These are phyloP conservation scores for Brassica carinata DNA, from an alignment of 345 rosid genomes.

Conservation along the genomic window DNA sequence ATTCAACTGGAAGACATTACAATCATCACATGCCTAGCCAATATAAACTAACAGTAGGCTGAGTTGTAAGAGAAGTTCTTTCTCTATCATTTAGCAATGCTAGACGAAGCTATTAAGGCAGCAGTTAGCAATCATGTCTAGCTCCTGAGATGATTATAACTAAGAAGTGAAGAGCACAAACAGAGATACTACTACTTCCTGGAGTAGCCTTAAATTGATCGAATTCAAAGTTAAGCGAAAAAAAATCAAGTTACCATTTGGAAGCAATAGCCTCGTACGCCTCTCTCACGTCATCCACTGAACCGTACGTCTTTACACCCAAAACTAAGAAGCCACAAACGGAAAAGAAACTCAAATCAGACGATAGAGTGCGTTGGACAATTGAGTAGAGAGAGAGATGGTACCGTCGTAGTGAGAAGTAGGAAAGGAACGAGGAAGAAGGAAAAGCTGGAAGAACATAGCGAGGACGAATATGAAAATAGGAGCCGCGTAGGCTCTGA, in stretches of 20 bases:
- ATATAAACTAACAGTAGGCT: constrained; percentile 10
- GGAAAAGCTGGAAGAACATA: constrained; percentile 72
- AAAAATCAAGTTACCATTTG: constrained; percentile 49
- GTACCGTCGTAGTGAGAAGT: constrained; percentile 83
- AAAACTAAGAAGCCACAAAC: constrained; percentile 47
- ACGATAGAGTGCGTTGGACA: not conserved
- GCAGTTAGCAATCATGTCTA: constrained; percentile 7
- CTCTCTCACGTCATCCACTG: constrained; percentile 64
- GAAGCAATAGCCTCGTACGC: constrained; percentile 66
- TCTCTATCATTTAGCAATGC: constrained; percentile 1
- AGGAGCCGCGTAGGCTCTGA: constrained; percentile 70
- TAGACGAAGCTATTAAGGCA: not conserved
- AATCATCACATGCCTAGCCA: constrained; percentile 10
- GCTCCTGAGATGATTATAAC: not conserved
- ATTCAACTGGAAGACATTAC: not conserved
- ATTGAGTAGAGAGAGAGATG: not conserved
- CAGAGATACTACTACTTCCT: not conserved
- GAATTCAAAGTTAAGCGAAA: not conserved
- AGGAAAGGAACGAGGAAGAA: constrained; percentile 80
- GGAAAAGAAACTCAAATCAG: not conserved
- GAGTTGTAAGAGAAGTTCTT: not conserved
- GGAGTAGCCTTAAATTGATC: not conserved
- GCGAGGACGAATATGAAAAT: constrained; percentile 57
- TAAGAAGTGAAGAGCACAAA: not conserved
- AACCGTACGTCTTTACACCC: constrained; percentile 56